These are phyloP conservation scores for Vaccinium corymbosum DNA, from an alignment of 148 eudicot genomes.

Conservation along the genomic window DNA sequence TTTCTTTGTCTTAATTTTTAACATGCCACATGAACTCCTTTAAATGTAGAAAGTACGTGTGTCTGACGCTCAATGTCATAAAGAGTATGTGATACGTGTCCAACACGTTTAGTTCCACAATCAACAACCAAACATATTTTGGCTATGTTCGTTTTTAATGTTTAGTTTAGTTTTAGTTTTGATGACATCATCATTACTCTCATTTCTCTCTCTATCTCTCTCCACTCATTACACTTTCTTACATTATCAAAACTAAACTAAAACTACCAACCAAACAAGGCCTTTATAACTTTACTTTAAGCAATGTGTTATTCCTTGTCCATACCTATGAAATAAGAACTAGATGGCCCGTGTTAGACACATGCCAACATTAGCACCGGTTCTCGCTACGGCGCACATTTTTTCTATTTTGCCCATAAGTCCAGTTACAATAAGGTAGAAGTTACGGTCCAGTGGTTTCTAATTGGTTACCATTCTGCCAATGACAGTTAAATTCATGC, in stretches of 20 bases:
- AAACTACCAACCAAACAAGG: too few species aligned
- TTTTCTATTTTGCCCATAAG: not conserved
- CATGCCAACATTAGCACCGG: not conserved
- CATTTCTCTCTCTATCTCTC: too few species aligned
- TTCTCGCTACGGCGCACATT: not conserved
- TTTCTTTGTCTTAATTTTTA: not conserved
- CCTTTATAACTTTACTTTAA: not conserved
- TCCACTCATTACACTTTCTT: too few species aligned
- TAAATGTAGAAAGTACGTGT: not conserved
- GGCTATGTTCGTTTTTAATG: too few species aligned
- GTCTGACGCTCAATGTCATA: not conserved
- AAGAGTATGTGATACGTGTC: not conserved
- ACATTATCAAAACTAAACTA: too few species aligned
- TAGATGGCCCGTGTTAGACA: not conserved
- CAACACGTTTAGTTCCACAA: not conserved
- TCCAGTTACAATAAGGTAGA: not conserved
- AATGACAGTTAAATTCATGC: not conserved
- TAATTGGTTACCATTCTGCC: not conserved
- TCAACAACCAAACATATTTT: not conserved
- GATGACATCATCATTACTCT: too few species aligned
- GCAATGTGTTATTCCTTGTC: not conserved
- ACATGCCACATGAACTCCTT: not conserved
- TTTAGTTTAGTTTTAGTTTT: too few species aligned
- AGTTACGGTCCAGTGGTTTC: not conserved
- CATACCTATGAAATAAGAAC: not conserved